phyloP scores from a whole-genome alignment of 148 eudicot species.

The Spergularia bocconei region DNA sequence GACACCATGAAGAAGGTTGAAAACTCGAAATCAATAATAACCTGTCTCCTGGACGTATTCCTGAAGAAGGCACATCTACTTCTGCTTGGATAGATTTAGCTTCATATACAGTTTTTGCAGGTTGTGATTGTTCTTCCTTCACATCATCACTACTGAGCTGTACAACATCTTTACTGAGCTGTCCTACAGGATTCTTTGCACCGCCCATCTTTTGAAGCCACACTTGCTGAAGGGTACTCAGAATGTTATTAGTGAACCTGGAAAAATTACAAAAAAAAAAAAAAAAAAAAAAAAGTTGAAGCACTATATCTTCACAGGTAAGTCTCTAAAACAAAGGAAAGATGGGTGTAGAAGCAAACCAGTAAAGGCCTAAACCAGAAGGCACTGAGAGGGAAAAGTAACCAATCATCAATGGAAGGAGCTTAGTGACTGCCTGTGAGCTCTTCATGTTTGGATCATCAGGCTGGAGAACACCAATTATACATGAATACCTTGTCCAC shows the following conservation, averaged over 20 bases:
- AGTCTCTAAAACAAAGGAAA: not conserved
- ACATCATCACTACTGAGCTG: slow-evolving; percentile 42
- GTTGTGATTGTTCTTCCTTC: slow-evolving; percentile 42
- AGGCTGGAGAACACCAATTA: slow-evolving; percentile 26
- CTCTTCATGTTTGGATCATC: slow-evolving; percentile 81
- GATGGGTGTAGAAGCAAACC: slow-evolving; percentile 42
- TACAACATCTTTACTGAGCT: slow-evolving; percentile 40
- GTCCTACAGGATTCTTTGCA: slow-evolving; percentile 53
- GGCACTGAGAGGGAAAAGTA: slow-evolving; percentile 96
- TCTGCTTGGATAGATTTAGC: slow-evolving; percentile 24
- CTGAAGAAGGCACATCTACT: slow-evolving; percentile 43
- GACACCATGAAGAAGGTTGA: slow-evolving; percentile 8
- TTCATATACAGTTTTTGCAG: slow-evolving; percentile 21
- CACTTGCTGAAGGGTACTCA: slow-evolving; percentile 91
- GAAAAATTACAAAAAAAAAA: slow-evolving; percentile 12
- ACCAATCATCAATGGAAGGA: slow-evolving; percentile 88
- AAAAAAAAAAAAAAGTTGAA: not conserved
- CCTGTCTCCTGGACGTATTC: slow-evolving; percentile 91
- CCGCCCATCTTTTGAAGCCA: slow-evolving; percentile 88
- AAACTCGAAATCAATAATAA: slow-evolving; percentile 23
- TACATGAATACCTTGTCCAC: not conserved
- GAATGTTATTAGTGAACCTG: slow-evolving; percentile 91
- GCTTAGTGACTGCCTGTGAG: slow-evolving; percentile 74
- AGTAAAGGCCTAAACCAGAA: slow-evolving; percentile 92
- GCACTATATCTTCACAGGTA: not conserved